These are phyloP conservation scores for Russula virescens DNA, from an alignment of 768 basidiomycete species.

Conservation along the genomic window DNA sequence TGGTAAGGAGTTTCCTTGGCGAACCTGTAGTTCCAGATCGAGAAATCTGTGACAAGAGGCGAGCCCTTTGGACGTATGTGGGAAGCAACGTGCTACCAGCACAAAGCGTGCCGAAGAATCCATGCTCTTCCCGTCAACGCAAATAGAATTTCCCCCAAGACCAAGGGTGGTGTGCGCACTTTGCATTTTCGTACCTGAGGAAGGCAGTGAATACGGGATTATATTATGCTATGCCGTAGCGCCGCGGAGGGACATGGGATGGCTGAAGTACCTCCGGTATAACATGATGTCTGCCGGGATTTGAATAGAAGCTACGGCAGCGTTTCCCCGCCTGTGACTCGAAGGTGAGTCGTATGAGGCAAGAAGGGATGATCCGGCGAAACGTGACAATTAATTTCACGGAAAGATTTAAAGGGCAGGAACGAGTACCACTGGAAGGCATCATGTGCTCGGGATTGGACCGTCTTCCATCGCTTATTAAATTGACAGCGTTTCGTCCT, in stretches of 20 bases:
- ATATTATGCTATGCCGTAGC: too few species aligned
- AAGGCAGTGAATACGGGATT: background rate
- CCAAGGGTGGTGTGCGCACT: background rate
- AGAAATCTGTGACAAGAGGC: background rate
- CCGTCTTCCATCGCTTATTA: too few species aligned
- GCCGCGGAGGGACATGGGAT: too few species aligned
- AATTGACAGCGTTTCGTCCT: too few species aligned
- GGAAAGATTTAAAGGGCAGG: too few species aligned
- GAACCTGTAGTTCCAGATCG: too few species aligned
- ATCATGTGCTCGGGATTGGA: too few species aligned
- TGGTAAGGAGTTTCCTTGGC: background rate
- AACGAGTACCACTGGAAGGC: too few species aligned
- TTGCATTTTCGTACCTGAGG: background rate
- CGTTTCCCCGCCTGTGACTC: background rate
- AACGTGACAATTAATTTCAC: background rate
- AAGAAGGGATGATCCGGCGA: background rate
- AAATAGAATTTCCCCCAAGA: background rate
- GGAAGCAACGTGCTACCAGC: background rate
- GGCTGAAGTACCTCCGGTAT: too few species aligned
- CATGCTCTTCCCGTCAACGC: background rate
- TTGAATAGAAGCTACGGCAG: background rate
- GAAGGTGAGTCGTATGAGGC: background rate
- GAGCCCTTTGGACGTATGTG: background rate
- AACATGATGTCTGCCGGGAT: background rate
- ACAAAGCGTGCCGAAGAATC: background rate